Base-by-base conservation (phyloP, 192 early-diverging fungal species). In the Coemansia sp. region DNA sequence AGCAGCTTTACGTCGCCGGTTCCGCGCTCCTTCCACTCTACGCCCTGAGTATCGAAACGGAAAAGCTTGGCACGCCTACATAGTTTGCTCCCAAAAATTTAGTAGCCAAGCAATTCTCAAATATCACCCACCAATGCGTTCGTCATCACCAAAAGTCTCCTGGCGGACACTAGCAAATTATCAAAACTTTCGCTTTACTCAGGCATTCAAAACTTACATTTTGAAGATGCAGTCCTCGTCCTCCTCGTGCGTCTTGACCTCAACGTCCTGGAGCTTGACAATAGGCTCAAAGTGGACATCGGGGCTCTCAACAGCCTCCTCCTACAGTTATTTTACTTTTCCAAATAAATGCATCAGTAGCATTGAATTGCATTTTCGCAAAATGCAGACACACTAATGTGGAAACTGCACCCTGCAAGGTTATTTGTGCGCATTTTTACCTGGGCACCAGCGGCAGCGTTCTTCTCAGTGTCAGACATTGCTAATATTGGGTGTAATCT, bases 11-110 rank as follows among this genome's bases (percentile, higher is more conserved):
- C 90, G 70, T 99, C 97, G 61, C 97, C 97, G 23, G 95, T 98
- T 27, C 97, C 96, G 64, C 97, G 93, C 85, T 99, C 97, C 86
- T 99, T 99, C 97, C 97, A 99, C 82, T 99, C 97, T 55, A 91
- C 93, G 66, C 60, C 75, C 32, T 83, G 84, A 66, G 94, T 91
- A 74, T 97, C 93, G 79, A 94, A 99, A 66, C 97, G 92, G 91
- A 95, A 99, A 57, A 99, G 88, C 89, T 98, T 98, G 62, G 67
- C 95, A 87, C 92, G 95, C 73, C 80, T 82, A 82, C 4, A 52
- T 29, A 7, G 24, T 48, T 21, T 47, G 32, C 32, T 35, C 32
- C 32, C 32, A 8, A 7, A 8, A 8, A 35, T 35, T 35, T 35
- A 35, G 32, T 35, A 35, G 6, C 8, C 32, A 35, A 2, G 6